phyloP scores from a whole-genome alignment of 768 basidiomycete genomes.

The Lactarius quietus region DNA sequence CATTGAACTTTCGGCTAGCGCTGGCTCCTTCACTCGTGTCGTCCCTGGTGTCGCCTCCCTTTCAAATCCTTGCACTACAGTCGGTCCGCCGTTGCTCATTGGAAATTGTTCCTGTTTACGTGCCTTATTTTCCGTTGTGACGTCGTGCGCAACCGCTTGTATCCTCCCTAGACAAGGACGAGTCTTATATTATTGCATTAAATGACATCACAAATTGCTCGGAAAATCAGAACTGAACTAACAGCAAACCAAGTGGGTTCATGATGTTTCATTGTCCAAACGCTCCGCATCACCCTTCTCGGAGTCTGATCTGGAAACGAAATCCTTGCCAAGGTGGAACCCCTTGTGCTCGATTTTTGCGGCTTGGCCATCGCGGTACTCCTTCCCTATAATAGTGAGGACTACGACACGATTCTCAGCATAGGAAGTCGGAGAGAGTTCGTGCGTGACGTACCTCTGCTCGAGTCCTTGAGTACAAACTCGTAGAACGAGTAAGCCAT shows the following conservation, averaged over 20 bases:
- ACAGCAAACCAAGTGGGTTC: neutral
- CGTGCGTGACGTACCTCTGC: slow-evolving; percentile 25
- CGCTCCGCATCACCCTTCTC: slow-evolving; percentile 5
- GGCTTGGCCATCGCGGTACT: slow-evolving; percentile 15
- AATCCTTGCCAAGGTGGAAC: neutral
- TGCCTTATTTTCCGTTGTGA: neutral
- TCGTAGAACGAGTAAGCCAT: slow-evolving; percentile 32
- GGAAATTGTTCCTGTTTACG: neutral
- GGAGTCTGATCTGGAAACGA: neutral
- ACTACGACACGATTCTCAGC: slow-evolving; percentile 14
- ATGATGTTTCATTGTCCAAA: neutral
- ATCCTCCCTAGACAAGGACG: neutral
- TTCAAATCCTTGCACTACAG: neutral
- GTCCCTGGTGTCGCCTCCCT: neutral
- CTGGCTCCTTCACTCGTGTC: neutral
- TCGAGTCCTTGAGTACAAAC: slow-evolving; percentile 30
- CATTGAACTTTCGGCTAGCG: neutral
- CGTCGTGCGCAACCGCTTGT: neutral
- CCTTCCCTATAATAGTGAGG: slow-evolving; percentile 11
- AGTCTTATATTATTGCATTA: neutral
- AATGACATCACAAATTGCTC: neutral
- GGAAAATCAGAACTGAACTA: neutral
- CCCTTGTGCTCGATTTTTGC: slow-evolving; percentile 8
- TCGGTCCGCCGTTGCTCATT: neutral
- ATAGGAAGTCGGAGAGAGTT: neutral